Evolutionary conservation across 179 eudicot species (phyloP).

Genomic region (Pouteria campechiana): DNA sequence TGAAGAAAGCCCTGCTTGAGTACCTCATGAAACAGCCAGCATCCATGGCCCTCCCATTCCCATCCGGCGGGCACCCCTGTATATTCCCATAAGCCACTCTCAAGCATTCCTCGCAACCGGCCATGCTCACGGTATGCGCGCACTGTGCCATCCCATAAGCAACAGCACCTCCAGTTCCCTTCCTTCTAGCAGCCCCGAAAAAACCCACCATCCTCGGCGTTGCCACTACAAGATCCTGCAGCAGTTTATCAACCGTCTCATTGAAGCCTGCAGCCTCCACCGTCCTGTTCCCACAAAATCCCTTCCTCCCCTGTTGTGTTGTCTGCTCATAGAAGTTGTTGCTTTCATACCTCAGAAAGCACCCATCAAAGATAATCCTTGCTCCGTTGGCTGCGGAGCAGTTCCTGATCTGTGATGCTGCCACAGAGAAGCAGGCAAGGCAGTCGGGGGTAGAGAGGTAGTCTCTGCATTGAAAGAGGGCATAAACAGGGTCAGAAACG

Average conservation of each 20-base stretch:
- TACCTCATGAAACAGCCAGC: conserved; percentile 21
- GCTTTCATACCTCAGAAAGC: conserved; percentile 18
- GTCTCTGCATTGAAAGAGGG: conserved; percentile 8
- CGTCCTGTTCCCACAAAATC: conserved; percentile 22
- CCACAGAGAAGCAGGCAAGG: conserved; percentile 2
- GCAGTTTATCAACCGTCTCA: conserved; percentile 3
- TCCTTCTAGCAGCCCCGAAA: conserved; percentile 18
- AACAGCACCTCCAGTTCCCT: conserved; percentile 1
- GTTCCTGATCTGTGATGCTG: not conserved
- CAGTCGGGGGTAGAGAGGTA: conserved; percentile 8
- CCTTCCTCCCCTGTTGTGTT: conserved; percentile 15
- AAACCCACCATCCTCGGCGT: conserved; percentile 24
- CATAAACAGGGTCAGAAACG: conserved; percentile 3
- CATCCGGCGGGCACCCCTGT: conserved; percentile 15
- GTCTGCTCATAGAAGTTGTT: conserved; percentile 14
- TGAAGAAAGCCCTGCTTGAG: conserved; percentile 15
- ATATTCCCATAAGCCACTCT: conserved; percentile 11
- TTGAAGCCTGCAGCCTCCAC: conserved; percentile 13
- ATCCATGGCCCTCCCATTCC: conserved; percentile 16
- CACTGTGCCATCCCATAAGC: conserved; percentile 24
- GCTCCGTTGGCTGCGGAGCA: conserved; percentile 7
- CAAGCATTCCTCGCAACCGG: conserved; percentile 17
- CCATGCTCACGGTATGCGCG: conserved; percentile 12
- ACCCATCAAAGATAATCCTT: conserved; percentile 4
- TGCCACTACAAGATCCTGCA: conserved; percentile 16